phyloP scores from a whole-genome alignment of 2,329 filamentous ascomycete genomes.

The Colletotrichum sidae region DNA sequence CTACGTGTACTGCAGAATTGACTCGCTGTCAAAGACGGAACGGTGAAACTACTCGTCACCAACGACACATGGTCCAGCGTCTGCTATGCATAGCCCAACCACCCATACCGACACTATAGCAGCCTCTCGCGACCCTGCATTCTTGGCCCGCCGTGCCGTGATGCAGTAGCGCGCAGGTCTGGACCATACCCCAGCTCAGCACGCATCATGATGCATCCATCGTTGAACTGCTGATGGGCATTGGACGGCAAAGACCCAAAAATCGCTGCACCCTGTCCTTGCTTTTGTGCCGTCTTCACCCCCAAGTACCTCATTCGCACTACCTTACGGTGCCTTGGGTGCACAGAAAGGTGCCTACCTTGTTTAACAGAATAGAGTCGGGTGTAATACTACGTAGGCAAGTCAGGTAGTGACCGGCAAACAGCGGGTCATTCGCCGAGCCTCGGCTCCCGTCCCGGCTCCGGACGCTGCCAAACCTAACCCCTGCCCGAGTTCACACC shows the following conservation, averaged over 20 bases:
- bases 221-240: conserved; percentile 3
- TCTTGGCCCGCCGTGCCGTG: not conserved
- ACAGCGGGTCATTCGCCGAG: conserved; percentile 21
- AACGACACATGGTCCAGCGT: not conserved
- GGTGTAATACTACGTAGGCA: too few species aligned
- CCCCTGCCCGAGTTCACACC: not conserved
- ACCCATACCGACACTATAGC: conserved; percentile 22
- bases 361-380: too few species aligned
- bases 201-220: too few species aligned
- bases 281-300: too few species aligned
- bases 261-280: too few species aligned
- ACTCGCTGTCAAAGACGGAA: conserved; percentile 1
- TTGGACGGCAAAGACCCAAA: too few species aligned
- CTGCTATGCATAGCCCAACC: conserved; percentile 11
- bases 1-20: not conserved
- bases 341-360: too few species aligned
- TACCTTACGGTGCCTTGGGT: too few species aligned
- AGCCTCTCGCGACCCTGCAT: conserved; percentile 29
- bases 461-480: too few species aligned
- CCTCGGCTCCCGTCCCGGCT: conserved; percentile 26
- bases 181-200: too few species aligned
- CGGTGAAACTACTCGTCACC: conserved; percentile 13
- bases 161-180: too few species aligned
- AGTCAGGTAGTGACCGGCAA: conserved; percentile 8
- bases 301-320: too few species aligned